Conservation (phyloP, 106 monocot genomes). For the Dendrobium chrysotoxum region DNA sequence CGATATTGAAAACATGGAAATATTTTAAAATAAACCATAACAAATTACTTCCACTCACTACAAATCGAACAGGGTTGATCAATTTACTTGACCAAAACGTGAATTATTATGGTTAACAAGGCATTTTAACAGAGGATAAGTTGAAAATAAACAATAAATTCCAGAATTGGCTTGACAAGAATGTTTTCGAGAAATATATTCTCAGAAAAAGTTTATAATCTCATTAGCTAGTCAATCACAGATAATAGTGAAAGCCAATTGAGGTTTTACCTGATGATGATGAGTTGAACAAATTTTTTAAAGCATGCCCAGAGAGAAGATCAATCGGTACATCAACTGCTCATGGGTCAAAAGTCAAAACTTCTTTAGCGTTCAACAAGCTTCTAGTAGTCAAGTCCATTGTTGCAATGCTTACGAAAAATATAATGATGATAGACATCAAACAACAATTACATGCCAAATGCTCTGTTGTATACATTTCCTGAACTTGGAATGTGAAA, state of each 20-base stretch:
- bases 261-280: constrained; percentile 1
- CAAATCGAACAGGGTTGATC: too few relatives aligned
- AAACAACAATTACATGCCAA: constrained; percentile 37
- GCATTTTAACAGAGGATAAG: too few relatives aligned
- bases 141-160: neutral
- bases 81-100: too few relatives aligned
- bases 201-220: neutral
- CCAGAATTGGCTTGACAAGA: neutral
- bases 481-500: constrained; percentile 37
- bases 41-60: too few relatives aligned
- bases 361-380: neutral
- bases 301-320: neutral
- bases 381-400: neutral
- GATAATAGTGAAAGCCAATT: neutral
- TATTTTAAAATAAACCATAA: too few relatives aligned
- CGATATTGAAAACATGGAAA: too few relatives aligned
- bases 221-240: neutral
- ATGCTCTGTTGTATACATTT: constrained; percentile 54
- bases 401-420: neutral
- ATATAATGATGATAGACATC: neutral
- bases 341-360: neutral
- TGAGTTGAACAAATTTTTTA: neutral
- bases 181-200: neutral
- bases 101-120: too few relatives aligned
- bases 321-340: neutral